Evolutionary conservation across 169 alveolate genomes (phyloP), one percentile per base, ranked within the genome.

Genomic region (Cryptosporidium ubiquitum): DNA sequence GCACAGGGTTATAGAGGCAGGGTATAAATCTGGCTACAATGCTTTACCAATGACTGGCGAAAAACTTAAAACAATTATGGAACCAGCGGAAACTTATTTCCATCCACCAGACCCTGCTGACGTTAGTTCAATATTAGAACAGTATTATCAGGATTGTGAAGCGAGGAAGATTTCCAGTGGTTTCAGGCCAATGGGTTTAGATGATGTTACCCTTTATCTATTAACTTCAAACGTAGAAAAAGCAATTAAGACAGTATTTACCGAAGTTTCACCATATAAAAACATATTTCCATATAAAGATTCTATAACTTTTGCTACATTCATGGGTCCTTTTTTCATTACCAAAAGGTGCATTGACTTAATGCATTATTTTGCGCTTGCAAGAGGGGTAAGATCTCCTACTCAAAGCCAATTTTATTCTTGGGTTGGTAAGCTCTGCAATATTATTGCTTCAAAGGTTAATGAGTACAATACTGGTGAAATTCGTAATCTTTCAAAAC

Each of bases 71-170:
- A 44, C 18, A 2, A 79, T 79, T 79, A 61, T 79, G 75, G 89
- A 79, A 42, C 89, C 89, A 61, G 79, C 89, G 9, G 75, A 79
- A n/a, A 64, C 75, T 4, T 64, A 61, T 23, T 61, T 79, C 44
- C 89, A 79, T 66, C 89, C 89, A 7, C 89, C 89, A 20, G 89
- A 79, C 6, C 75, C 89, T 5, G 75, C 64, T 5, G 89, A 79
- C 61, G 89, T 79, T 23, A 79, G 79, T n/a, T 40, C 73, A 16
- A 79, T 79, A 31, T 40, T 79, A 14, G 89, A 79, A 26, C 89
- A 58, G 61, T 79, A 79, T 44, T 79, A 79, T 66, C 73, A 66
- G 52, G 89, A 79, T 35, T 79, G 89, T 47, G 89, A 79, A 18
- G 89, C 89, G 7, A 79, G 89, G 23, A 79, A 66, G 49, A 29